Percentiles rank a stretch among this genome's conserved stretches.
phyloP scores from a whole-genome alignment of 2,329 filamentous ascomycete species.

The Fusarium palustre region DNA sequence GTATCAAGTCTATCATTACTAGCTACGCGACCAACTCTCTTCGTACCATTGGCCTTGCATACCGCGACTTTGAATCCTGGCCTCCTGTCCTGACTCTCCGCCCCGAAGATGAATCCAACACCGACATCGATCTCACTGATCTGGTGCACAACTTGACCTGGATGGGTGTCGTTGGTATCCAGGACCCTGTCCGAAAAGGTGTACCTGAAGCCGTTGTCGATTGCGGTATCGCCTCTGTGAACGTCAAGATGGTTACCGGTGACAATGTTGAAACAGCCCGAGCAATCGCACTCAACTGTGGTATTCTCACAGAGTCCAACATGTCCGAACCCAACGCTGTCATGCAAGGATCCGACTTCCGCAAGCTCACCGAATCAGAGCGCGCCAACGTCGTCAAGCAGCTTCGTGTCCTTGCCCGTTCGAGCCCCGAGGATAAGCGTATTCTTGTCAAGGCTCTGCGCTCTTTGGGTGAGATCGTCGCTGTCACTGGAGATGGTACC shows the following conservation, averaged over 20 bases:
- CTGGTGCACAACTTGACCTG: constrained; percentile 58
- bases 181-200: constrained; percentile 73
- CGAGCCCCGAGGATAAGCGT: constrained; percentile 76
- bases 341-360: constrained; percentile 67
- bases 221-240: constrained; percentile 73
- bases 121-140: constrained; percentile 60
- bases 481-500: constrained; percentile 74
- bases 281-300: constrained; percentile 58
- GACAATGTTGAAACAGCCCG: constrained; percentile 60
- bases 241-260: constrained; percentile 72
- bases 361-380: constrained; percentile 64
- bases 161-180: constrained; percentile 69
- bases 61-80: constrained; percentile 78
- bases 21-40: constrained; percentile 73
- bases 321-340: constrained; percentile 57
- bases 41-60: constrained; percentile 78
- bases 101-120: constrained; percentile 68
- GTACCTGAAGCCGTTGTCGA: constrained; percentile 71
- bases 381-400: constrained; percentile 67
- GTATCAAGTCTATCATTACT: constrained; percentile 65
- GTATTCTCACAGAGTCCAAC: constrained; percentile 69
- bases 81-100: constrained; percentile 70
- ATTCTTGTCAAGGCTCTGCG: constrained; percentile 73
- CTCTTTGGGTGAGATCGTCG: constrained; percentile 73
- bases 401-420: constrained; percentile 75